These are phyloP conservation scores for Pleurotus platypus DNA, from an alignment of 768 basidiomycete genomes.

Conservation along the genomic window DNA sequence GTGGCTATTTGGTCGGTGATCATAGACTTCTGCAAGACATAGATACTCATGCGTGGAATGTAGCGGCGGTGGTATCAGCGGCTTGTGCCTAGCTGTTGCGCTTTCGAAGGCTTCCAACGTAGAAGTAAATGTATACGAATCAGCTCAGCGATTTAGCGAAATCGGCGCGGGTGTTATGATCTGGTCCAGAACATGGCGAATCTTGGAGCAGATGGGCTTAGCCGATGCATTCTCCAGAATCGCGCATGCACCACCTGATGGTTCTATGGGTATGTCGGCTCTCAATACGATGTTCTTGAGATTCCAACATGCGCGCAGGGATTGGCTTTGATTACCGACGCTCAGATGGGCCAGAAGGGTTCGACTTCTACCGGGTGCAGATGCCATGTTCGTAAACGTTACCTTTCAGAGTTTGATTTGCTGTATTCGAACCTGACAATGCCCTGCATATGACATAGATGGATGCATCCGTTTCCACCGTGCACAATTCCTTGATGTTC, in stretches of 20 bases:
- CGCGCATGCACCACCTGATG: conserved; percentile 30
- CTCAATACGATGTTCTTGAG: not conserved
- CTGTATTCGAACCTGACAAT: not conserved
- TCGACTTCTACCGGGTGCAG: conserved; percentile 32
- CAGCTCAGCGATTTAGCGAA: conserved; percentile 41
- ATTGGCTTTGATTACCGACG: conserved; percentile 43
- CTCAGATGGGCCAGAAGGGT: conserved; percentile 39
- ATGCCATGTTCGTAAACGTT: conserved; percentile 32
- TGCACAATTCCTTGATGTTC: conserved; percentile 42
- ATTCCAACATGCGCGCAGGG: conserved; percentile 18
- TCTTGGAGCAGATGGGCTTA: conserved; percentile 41
- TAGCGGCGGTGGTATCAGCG: conserved; percentile 38
- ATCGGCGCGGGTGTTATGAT: conserved; percentile 47
- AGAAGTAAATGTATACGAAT: conserved; percentile 44
- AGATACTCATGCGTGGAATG: not conserved
- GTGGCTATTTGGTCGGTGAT: conserved; percentile 31
- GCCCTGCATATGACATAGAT: conserved; percentile 16
- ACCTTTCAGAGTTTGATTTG: not conserved
- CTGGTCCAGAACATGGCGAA: conserved; percentile 42
- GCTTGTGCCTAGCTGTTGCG: conserved; percentile 34
- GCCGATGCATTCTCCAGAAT: conserved; percentile 26
- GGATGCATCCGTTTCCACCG: conserved; percentile 45
- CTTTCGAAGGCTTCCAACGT: conserved; percentile 34
- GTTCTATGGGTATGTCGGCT: conserved; percentile 20
- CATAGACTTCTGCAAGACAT: too few species aligned